phyloP scores from a whole-genome alignment of 78 protist species.

The Dictyostelium purpureum region DNA sequence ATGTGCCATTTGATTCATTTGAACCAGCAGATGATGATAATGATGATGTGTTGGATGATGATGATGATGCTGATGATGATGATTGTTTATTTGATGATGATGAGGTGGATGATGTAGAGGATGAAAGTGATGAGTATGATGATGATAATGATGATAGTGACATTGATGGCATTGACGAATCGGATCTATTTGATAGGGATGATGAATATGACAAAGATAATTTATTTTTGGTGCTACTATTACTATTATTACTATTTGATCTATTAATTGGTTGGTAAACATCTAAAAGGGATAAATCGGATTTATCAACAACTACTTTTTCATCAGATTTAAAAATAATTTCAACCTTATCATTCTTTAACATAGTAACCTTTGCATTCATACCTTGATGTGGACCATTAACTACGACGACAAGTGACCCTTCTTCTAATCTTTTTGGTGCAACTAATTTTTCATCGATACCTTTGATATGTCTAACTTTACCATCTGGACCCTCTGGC shows the following conservation, averaged over 20 bases:
- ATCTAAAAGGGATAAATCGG: not conserved
- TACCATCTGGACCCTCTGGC: slow-evolving; percentile 30
- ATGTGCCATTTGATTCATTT: not conserved
- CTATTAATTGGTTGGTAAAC: not conserved
- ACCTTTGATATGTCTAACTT: slow-evolving; percentile 28
- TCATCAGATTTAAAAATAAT: slow-evolving; percentile 28
- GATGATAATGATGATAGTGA: too few relatives aligned
- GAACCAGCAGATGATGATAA: not conserved
- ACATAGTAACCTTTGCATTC: slow-evolving; percentile 34
- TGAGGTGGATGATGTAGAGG: too few relatives aligned
- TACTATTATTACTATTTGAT: not conserved
- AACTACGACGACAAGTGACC: not conserved
- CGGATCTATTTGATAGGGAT: not conserved
- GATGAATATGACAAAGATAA: not conserved
- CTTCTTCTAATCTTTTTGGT: not conserved
- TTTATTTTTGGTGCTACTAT: not conserved
- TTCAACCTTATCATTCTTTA: slow-evolving; percentile 3
- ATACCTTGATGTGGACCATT: slow-evolving; percentile 48
- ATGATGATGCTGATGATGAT: not conserved
- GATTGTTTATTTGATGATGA: not conserved
- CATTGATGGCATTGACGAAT: too few relatives aligned
- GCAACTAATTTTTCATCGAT: slow-evolving; percentile 46
- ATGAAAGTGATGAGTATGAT: too few relatives aligned
- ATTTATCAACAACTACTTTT: not conserved
- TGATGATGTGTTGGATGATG: not conserved